Base-by-base conservation (phyloP, 78 protist genomes). In the Dictyostelium capitatum region DNA sequence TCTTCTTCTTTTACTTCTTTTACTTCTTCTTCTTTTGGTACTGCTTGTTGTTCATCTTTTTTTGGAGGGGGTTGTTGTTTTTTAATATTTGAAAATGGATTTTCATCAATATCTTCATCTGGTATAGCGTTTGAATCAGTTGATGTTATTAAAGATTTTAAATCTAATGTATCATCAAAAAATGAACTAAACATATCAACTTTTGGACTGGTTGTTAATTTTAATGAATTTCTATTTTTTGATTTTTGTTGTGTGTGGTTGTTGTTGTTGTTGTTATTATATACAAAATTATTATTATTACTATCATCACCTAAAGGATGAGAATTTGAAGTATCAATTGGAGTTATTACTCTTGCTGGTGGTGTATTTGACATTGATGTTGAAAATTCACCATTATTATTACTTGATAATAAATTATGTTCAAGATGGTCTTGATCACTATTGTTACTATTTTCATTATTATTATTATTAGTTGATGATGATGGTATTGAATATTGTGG, bases 241-340 rank as follows among this genome's bases (percentile, higher is more conserved):
- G 47, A 37, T 32, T 79, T 56, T 12, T 56, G 28, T 56, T 11
- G 65, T 51, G 30, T 17, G 30, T 54, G 64, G 19, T 54, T n/a
- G 14, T 37, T 19, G 28, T 28, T 23, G 5, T 11, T 51, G 15
- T 11, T 28, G 17, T 47, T 20, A 17, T 77, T 53, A 77, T 25
- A n/a, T 19, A 23, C 65, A 77, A 85, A 85, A 56, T 57, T 41
- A 37, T 32, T n/a, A 8, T 20, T 20, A 54, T 54, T 23, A 15
- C 6, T 46, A 8, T 28, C 47, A 19, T 32, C n/a, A 37, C 59
- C 83, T 25, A 87, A 37, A 19, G 93, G 93, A 64, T 87, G 93
- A 25, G 93, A 87, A 64, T 87, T 75, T 9, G 93, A 87, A 4
- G 93, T 75, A 37, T 87, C 93, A 64, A 87, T 50, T 37, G 93